Base-by-base conservation (phyloP, 108 stramenopile genomes). In the Conticribra weissflogii region DNA sequence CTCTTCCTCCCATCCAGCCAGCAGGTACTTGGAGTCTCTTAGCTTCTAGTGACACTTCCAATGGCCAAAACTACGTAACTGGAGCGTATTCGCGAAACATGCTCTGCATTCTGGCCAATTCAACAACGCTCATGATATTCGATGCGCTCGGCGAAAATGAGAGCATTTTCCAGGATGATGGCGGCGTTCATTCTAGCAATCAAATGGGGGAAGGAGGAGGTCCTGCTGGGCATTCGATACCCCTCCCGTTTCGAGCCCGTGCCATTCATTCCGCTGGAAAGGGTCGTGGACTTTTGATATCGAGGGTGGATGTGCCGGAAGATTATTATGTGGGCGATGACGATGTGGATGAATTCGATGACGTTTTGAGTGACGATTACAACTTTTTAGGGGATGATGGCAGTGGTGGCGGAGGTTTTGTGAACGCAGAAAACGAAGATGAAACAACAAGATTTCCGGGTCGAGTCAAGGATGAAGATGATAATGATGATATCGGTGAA, bases 191-290 rank as follows among this genome's bases (percentile, higher is more conserved):
- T n/a, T n/a, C n/a, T n/a, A 52, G 25, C 44, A 55, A 54, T 2
- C 33, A 70, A 33, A 52, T 63, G 9, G 72, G 57, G 0, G 59
- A 19, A 25, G 66, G 25, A 19, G 73, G 63, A 27, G 88, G 77
- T 17, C 86, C 82, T 31, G 87, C 79, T 25, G 90, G 90, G 4
- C 81, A 87, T 27, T 76, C 78, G 0, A 74, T 90, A 2, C 60
- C 87, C 0, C 41, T 95, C 7, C 93, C 93, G 1, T 92, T 90
- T 76, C 85, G 87, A 48, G 87, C 87, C 21, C 32, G 59, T 34
- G 64, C 72, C 31, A 83, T 94, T 36, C 78, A 73, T 62, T 66
- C 84, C 15, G 28, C 86, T 3, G 57, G 28, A 27, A 46, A 70
- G 54, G 63, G 58, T 27, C 28, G 65, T 18, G 93, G 93, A 45